Conservation (phyloP, 805 yeast species). For the Yarrowia phangngaensis region DNA sequence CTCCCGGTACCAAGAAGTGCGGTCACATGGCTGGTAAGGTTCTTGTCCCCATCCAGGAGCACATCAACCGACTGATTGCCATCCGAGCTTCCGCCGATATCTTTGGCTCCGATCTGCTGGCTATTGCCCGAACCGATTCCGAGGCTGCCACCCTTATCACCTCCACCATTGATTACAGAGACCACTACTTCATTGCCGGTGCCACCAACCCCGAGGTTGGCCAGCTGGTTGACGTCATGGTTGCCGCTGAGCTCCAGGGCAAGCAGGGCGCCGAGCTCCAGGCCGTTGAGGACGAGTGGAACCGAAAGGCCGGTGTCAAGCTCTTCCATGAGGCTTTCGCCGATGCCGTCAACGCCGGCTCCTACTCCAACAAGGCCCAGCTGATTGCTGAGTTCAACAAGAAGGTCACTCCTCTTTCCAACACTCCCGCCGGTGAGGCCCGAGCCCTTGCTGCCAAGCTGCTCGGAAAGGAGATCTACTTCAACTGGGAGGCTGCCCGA, state of each 20-base stretch:
- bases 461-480: slow-evolving; percentile 76
- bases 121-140: slow-evolving; percentile 94
- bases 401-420: slow-evolving; percentile 70
- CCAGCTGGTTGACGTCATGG: slow-evolving; percentile 72
- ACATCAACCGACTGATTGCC: slow-evolving; percentile 88
- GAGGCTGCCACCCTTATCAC: slow-evolving; percentile 96
- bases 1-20: slow-evolving; percentile 97
- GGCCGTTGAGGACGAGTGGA: slow-evolving; percentile 77
- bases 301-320: slow-evolving; percentile 73
- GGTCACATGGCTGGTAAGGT: slow-evolving; percentile 99
- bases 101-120: slow-evolving; percentile 77
- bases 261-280: slow-evolving; percentile 66
- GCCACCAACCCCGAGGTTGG: slow-evolving; percentile 78
- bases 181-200: slow-evolving; percentile 88
- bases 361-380: slow-evolving; percentile 50
- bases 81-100: slow-evolving; percentile 94
- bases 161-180: slow-evolving; percentile 90
- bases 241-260: slow-evolving; percentile 75
- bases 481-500: slow-evolving; percentile 93
- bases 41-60: slow-evolving; percentile 95
- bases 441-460: slow-evolving; percentile 67
- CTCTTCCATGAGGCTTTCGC: slow-evolving; percentile 88
- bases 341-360: slow-evolving; percentile 67
- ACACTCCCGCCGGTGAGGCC: slow-evolving; percentile 75
- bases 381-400: slow-evolving; percentile 62